Base-by-base conservation (phyloP, 176 grass and related monocot genomes). In the Melocanna baccifera region DNA sequence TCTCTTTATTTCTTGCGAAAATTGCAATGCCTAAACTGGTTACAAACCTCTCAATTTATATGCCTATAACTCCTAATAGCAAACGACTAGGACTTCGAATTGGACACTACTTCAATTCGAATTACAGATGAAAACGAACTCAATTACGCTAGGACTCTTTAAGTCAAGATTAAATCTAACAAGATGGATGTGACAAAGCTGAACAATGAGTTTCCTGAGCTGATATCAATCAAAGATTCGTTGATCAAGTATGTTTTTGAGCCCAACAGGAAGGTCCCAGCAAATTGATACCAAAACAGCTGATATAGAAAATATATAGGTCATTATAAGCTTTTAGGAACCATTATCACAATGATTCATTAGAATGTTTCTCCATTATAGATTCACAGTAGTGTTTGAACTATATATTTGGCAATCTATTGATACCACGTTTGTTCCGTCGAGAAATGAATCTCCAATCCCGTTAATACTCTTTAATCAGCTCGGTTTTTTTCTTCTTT, bases 231-330 rank as follows among this genome's bases (percentile, higher is more conserved):
- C 72, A 96, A 96, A 64, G 91, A 96, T 30, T 91, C 91, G 2
- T 62, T 96, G 72, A 89, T 93, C 83, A 91, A 87, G 84, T 89
- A 89, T 89, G 91, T 96, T 68, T 91, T 96, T 68, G 88, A 93
- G 81, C 94, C 86, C 40, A 96, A 93, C 77, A 93, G 83, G 77
- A 92, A 86, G 89, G 94, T 93, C 40, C 87, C 90, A 12, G 23
- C 46, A 83, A 86, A 86, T 34, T 92, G 62, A 89, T 61, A 36
- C 25, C 28, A 25, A 4, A 53, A 42, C 15, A 67, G 32, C 32
- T 86, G 67, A 61, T 39, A 34, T 63, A 82, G 64, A 77, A 84
- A 59, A 56, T 72, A 82, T 36, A 71, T 71, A 32, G 70, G 81
- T 19, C 23, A 63, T 28, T 43, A 19, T 16, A 85, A 85, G 78